Conservation (phyloP, 306 rosid species). For the Rosa multiflora region DNA sequence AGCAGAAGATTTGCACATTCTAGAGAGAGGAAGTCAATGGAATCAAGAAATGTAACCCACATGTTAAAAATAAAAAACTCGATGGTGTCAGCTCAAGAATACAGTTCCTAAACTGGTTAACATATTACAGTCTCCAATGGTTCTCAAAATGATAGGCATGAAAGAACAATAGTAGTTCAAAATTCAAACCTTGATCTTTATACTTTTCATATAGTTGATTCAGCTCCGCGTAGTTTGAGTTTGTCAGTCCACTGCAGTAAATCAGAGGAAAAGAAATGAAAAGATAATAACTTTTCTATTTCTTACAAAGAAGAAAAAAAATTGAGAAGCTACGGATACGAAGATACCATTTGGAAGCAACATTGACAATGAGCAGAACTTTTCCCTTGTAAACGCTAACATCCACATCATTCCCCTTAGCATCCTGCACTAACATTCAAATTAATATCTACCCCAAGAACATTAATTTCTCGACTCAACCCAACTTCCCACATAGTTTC, state of each 20-base stretch:
- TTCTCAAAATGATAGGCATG: background rate
- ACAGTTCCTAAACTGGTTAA: background rate
- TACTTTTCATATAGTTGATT: conserved; percentile 72
- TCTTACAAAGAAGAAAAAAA: background rate
- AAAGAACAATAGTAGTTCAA: background rate
- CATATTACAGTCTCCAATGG: background rate
- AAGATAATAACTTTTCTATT: background rate
- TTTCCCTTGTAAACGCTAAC: conserved; percentile 66
- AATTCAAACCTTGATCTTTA: conserved; percentile 62
- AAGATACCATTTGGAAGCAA: conserved; percentile 90
- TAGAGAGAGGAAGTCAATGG: background rate
- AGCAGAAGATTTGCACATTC: background rate
- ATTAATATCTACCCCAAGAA: background rate
- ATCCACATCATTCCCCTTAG: conserved; percentile 59
- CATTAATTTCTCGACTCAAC: background rate
- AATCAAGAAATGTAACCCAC: background rate
- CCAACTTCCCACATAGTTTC: background rate
- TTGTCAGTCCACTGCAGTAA: conserved; percentile 77
- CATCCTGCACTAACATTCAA: conserved; percentile 48
- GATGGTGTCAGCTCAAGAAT: conserved; percentile 9
- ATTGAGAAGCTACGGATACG: background rate
- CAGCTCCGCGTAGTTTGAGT: conserved; percentile 77
- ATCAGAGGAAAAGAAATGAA: conserved; percentile 10
- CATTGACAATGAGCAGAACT: conserved; percentile 71
- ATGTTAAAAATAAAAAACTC: background rate